Percentiles rank a stretch among this genome's conserved stretches.
These are phyloP conservation scores for Verticillium longisporum DNA, from an alignment of 2,329 filamentous ascomycete genomes.

Conservation along the genomic window DNA sequence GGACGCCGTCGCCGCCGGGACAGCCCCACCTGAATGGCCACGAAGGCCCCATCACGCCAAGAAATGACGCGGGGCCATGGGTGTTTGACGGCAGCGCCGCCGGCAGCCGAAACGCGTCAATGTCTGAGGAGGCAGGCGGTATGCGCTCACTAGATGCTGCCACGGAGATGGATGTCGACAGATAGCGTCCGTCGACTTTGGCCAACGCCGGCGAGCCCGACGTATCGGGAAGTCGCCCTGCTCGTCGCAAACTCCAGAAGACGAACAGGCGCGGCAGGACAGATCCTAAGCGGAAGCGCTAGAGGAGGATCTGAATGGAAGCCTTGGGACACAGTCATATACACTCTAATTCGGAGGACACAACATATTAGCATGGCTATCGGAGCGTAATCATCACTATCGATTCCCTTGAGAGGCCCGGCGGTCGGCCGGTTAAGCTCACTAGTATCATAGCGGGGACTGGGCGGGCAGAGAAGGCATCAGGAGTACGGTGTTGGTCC, in stretches of 20 bases:
- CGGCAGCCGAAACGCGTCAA: constrained; percentile 16
- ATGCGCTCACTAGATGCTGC: constrained; percentile 35
- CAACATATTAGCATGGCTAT: background rate
- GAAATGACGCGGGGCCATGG: constrained; percentile 89
- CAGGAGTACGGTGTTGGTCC: background rate
- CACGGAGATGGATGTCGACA: constrained; percentile 15
- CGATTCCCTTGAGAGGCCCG: background rate
- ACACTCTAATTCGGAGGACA: background rate
- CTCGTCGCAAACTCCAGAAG: background rate
- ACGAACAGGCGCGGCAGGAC: background rate
- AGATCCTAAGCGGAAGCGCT: background rate
- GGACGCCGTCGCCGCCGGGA: constrained; percentile 33
- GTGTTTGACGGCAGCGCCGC: constrained; percentile 74
- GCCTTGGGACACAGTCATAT: background rate
- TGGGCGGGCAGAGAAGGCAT: background rate
- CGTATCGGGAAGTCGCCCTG: background rate
- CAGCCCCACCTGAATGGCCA: constrained; percentile 32
- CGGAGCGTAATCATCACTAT: background rate
- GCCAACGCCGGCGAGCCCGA: background rate
- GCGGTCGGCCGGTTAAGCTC: background rate
- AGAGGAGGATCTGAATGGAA: background rate
- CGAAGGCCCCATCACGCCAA: constrained; percentile 81
- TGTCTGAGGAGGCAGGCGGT: constrained; percentile 16
- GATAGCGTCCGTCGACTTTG: background rate
- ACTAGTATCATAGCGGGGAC: background rate